Conservation (phyloP, 805 yeast genomes). For the Yarrowia sp. region DNA sequence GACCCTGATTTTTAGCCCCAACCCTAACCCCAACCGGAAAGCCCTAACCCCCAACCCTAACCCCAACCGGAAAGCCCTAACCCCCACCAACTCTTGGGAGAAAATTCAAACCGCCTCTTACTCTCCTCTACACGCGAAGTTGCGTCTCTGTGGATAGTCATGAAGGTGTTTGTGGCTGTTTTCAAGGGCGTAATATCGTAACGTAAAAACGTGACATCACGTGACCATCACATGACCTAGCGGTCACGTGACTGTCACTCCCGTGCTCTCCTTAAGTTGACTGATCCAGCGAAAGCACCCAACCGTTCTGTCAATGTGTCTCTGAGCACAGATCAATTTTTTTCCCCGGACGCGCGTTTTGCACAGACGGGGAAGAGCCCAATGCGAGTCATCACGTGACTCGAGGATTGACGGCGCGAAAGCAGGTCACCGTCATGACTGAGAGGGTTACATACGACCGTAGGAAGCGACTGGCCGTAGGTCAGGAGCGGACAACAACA, state of each 20-base stretch:
- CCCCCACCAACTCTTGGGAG: too few species aligned
- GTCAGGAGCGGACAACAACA: too few species aligned
- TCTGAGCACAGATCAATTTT: conserved; percentile 42
- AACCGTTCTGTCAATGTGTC: conserved; percentile 43
- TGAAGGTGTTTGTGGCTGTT: too few species aligned
- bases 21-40: too few species aligned
- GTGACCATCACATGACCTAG: background rate
- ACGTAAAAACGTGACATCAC: background rate
- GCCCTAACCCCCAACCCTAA: too few species aligned
- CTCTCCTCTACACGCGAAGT: too few species aligned
- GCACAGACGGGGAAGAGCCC: background rate
- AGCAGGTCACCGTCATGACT: conserved; percentile 19
- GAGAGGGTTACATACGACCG: background rate
- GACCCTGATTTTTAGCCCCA: too few species aligned
- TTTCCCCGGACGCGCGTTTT: conserved; percentile 10
- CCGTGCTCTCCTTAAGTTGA: conserved; percentile 40
- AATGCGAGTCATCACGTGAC: too few species aligned
- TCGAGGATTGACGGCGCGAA: background rate
- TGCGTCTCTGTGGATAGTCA: too few species aligned
- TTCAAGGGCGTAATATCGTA: background rate
- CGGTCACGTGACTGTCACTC: background rate
- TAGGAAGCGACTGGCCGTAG: too few species aligned
- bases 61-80: too few species aligned
- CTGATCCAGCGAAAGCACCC: conserved; percentile 32
- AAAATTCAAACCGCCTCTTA: too few species aligned